Evolutionary conservation across 352 stramenopile species (phyloP), one percentile per base, ranked within the genome.

Genomic region (Globisporangium lucens): DNA sequence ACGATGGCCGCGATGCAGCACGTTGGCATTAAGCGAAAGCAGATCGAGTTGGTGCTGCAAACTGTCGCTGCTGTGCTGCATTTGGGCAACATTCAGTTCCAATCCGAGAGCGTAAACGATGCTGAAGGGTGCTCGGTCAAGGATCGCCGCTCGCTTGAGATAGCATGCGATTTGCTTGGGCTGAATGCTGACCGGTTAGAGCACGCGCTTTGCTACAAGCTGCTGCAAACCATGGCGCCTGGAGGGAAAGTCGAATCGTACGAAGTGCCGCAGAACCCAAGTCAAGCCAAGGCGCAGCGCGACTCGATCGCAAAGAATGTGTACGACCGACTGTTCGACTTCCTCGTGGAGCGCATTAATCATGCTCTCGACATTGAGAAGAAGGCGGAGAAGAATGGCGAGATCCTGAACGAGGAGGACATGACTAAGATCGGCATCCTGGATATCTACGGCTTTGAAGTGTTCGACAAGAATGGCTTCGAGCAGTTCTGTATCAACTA

Each of bases 371-470:
- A 95, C 67, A 79, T 95, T 63, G 85, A 95, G 52, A 90, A 91
- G 64, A 90, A 91, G 49, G 83, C 83, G 1, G 85, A 93, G 60
- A 91, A 93, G 52, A 83, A 87, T 57, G 85, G 85, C 36, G 83
- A 96, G 66, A 79, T 89, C 8, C 56, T 93, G 53, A 81, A 93
- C 43, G 84, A 89, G 67, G 56, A 89, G 70, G 69, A 88, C 20
- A 89, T 93, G 80, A 86, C 78, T 20, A 95, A 74, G 61, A 89
- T 98, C 71, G 92, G 94, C 56, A 96, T 99, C 36, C 77, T 98
- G 43, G 97, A 99, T 71, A 98, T 99, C 65, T 99, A 98, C 72
- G 95, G 97, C 1, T 99, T 99, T 81, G 97, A 99, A 73, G 91
- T 91, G 24, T 98, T 98, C 65, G 80, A 97, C 58, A 89, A 89